Base-by-base conservation (phyloP, 345 rosid species). In the Physaria fendleri region DNA sequence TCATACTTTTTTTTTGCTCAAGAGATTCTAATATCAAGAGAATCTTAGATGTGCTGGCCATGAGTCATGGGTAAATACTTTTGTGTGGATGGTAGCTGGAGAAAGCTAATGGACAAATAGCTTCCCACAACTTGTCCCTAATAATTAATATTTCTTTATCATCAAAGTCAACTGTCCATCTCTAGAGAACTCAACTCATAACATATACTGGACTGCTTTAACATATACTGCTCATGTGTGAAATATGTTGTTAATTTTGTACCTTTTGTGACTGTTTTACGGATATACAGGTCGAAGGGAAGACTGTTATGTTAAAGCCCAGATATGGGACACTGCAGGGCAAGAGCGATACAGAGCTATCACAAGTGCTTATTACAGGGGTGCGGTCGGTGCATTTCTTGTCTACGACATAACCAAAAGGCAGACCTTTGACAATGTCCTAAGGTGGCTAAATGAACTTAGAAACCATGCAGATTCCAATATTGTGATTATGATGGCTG, bases 291-390 rank as follows among this genome's bases (percentile, higher is more conserved):
- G 90, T 83, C 4, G 87, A 85, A 69, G 94, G 87, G 50, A 85
- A 85, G 74, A 81, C 78, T 16, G 82, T 85, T 3, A 83, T 16
- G 82, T 85, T 3, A 83, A 85, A 77, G 90, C 85, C 2, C 87
- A 85, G 79, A 85, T 85, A 13, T 83, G 87, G 90, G 90, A 85
- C 63, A 83, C 87, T 2, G 90, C 87, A 14, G 94, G 94, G 16
- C 94, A 85, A 65, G 90, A 85, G 74, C 76, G 94, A 29, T 85
- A 83, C 59, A 71, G 85, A 52, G 90, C 87, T 4, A 68, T 85
- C 55, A 85, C 90, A 29, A 83, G 81, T 49, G 87, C 87, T 51
- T 85, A 83, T 48, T 81, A 85, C 56, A 71, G 90, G 64, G 94
- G 90, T 9, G 90, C 90, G 17, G 88, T 81, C 2, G 92, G 92